These are phyloP conservation scores for Cucurbita argyrosperma DNA, from an alignment of 306 rosid species.

Conservation along the genomic window DNA sequence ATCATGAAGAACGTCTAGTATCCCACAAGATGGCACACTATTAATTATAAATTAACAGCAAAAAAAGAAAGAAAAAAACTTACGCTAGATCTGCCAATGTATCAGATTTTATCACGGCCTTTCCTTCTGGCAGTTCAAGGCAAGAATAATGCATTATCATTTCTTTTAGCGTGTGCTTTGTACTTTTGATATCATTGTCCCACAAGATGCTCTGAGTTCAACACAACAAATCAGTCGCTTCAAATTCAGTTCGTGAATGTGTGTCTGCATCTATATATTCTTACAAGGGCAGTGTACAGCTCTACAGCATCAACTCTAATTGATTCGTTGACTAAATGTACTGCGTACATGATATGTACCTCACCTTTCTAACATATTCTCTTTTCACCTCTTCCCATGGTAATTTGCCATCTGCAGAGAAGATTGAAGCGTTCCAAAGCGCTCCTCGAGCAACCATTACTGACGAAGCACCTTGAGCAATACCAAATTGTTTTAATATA, in stretches of 20 bases:
- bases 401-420: constrained; percentile 45
- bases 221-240: constrained; percentile 3
- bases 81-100: constrained; percentile 65
- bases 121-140: constrained; percentile 71
- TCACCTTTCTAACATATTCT: constrained; percentile 69
- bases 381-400: constrained; percentile 49
- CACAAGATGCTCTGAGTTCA: constrained; percentile 70
- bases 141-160: constrained; percentile 61
- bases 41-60: constrained; percentile 7
- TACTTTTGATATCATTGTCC: constrained; percentile 82
- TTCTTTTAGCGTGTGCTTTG: constrained; percentile 66
- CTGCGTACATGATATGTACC: background rate
- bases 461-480: constrained; percentile 55
- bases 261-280: background rate
- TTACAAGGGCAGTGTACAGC: background rate
- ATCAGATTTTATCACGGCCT: constrained; percentile 57
- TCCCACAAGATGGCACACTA: background rate
- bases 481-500: background rate
- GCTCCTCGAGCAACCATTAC: constrained; percentile 96
- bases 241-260: background rate
- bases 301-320: background rate
- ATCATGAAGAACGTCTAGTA: background rate
- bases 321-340: background rate
- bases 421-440: constrained; percentile 86
- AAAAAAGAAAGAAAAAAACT: constrained; percentile 7